Percentiles rank a stretch among this genome's conserved stretches.
Conservation (phyloP, 2,329 filamentous ascomycete species). For the Pestalotiopsis fici region DNA sequence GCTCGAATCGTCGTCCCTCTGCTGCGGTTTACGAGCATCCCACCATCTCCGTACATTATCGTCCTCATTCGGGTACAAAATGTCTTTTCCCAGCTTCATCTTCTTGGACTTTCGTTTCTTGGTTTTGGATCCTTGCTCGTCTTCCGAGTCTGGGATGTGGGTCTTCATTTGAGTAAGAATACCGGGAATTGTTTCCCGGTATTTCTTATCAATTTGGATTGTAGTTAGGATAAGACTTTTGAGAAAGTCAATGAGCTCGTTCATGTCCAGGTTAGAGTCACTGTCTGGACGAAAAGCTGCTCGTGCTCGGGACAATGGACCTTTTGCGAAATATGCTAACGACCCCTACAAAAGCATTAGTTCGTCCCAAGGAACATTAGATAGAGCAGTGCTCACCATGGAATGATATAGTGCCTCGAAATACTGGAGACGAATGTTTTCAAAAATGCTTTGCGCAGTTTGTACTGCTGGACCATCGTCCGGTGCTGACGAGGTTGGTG, state of each 20-base stretch:
- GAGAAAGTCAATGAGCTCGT: conserved; percentile 68
- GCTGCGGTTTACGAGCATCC: conserved; percentile 55
- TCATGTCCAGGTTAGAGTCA: conserved; percentile 60
- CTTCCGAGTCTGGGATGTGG: conserved; percentile 56
- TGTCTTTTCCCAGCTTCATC: conserved; percentile 67
- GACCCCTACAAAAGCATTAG: conserved; percentile 63
- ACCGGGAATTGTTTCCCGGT: conserved; percentile 67
- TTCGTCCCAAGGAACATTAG: neutral
- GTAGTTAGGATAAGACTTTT: conserved; percentile 68
- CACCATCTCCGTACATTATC: conserved; percentile 71
- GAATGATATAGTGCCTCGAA: conserved; percentile 64
- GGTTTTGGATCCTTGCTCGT: conserved; percentile 46
- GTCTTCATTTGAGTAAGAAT: conserved; percentile 60
- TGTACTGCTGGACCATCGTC: conserved; percentile 26
- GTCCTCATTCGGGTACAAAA: conserved; percentile 68
- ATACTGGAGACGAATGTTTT: conserved; percentile 60
- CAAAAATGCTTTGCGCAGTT: conserved; percentile 54
- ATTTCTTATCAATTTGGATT: conserved; percentile 76
- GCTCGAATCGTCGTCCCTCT: conserved; percentile 40
- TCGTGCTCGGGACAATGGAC: conserved; percentile 73
- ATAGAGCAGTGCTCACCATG: conserved; percentile 46
- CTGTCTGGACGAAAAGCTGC: conserved; percentile 68
- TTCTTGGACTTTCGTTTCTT: conserved; percentile 61
- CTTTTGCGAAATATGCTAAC: conserved; percentile 82
- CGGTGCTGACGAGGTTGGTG: conserved; percentile 12